phyloP scores from a whole-genome alignment of 805 yeast species.

The Candida sonorensis region DNA sequence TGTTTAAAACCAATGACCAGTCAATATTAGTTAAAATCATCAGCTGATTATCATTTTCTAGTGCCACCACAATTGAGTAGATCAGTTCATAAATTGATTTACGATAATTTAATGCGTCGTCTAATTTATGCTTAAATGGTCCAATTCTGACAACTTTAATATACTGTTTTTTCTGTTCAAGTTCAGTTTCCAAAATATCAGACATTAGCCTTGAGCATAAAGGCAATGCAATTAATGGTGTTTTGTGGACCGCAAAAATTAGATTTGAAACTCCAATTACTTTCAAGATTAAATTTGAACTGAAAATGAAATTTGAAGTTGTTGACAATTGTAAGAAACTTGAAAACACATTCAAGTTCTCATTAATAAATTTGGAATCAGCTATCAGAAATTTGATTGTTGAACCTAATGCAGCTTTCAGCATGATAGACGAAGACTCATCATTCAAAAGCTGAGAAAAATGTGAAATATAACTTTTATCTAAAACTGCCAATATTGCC shows the following conservation, averaged over 20 bases:
- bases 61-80: conserved; percentile 40
- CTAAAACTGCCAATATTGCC: conserved; percentile 13
- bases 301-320: conserved; percentile 19
- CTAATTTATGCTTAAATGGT: conserved; percentile 77
- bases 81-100: conserved; percentile 66
- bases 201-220: conserved; percentile 43
- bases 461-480: conserved; percentile 9
- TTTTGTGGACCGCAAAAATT: conserved; percentile 52
- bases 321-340: conserved; percentile 21
- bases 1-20: conserved; percentile 27
- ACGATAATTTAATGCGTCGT: conserved; percentile 68
- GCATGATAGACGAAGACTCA: conserved; percentile 4
- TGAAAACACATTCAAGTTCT: conserved; percentile 8
- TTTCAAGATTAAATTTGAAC: conserved; percentile 45
- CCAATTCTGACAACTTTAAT: conserved; percentile 73
- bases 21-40: conserved; percentile 14
- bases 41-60: conserved; percentile 22
- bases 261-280: conserved; percentile 54
- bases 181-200: conserved; percentile 42
- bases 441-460: conserved; percentile 10
- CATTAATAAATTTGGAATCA: conserved; percentile 7
- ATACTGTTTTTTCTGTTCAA: conserved; percentile 47
- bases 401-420: conserved; percentile 21
- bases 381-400: conserved; percentile 23
- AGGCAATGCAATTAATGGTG: conserved; percentile 39